Evolutionary conservation across 306 rosid species (phyloP).

Genomic region (Abrus precatorius): DNA sequence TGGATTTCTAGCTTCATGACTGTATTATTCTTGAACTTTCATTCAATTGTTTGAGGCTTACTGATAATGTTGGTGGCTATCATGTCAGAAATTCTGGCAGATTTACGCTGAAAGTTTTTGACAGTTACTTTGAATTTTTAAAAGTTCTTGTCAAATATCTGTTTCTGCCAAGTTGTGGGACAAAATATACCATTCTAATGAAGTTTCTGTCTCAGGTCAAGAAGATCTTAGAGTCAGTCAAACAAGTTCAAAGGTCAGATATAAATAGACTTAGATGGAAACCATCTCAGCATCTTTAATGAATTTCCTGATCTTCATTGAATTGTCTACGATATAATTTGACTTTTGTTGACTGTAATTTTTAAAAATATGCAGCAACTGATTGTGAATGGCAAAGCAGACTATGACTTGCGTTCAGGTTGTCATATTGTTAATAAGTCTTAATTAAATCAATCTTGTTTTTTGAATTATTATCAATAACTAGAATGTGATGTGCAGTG

Average conservation of each 20-base stretch:
- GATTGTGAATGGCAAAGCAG: constrained; percentile 72
- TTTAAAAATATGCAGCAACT: constrained; percentile 64
- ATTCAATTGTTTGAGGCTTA: background rate
- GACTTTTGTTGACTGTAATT: constrained; percentile 22
- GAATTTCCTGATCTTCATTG: constrained; percentile 40
- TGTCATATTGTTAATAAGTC: constrained; percentile 46
- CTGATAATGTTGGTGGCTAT: constrained; percentile 30
- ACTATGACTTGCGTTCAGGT: constrained; percentile 72
- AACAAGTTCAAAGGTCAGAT: constrained; percentile 75
- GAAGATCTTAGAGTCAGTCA: constrained; percentile 65
- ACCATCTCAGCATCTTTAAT: constrained; percentile 27
- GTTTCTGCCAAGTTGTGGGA: constrained; percentile 50
- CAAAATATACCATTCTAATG: constrained; percentile 53
- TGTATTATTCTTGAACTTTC: constrained; percentile 3
- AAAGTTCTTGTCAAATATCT: constrained; percentile 33
- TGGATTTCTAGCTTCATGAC: constrained; percentile 36
- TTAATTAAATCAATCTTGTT: constrained; percentile 9
- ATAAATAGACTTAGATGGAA: constrained; percentile 30
- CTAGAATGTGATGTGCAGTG: constrained; percentile 63
- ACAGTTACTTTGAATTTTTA: background rate
- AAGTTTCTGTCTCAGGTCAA: constrained; percentile 56
- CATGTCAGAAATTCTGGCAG: constrained; percentile 34
- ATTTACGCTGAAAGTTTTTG: constrained; percentile 12
- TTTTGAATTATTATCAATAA: constrained; percentile 40
- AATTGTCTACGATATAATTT: constrained; percentile 26